phyloP scores from a whole-genome alignment of 306 rosid genomes.

The Fagus sylvatica region DNA sequence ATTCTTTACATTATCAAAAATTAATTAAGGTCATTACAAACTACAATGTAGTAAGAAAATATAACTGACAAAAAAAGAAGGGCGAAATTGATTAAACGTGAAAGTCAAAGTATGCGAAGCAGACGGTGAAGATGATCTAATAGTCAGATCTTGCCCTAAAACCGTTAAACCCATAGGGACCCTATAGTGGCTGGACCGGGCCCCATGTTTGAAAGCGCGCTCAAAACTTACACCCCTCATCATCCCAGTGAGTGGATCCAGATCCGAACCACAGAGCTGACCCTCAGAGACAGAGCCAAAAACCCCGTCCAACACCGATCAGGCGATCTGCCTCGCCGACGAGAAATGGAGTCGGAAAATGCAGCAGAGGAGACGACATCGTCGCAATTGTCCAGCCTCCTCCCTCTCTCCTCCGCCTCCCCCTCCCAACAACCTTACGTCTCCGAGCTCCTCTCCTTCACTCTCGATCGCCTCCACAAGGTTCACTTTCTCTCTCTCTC shows the following conservation, averaged over 20 bases:
- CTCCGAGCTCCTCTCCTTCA: constrained; percentile 94
- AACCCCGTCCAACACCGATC: neutral
- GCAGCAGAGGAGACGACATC: constrained; percentile 46
- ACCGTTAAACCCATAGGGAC: neutral
- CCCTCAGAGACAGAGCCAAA: too few species aligned
- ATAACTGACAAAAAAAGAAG: too few species aligned
- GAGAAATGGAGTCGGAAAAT: constrained; percentile 54
- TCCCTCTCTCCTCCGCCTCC: constrained; percentile 79
- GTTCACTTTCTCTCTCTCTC: constrained; percentile 25
- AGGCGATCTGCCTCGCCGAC: constrained; percentile 33
- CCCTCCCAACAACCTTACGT: constrained; percentile 91
- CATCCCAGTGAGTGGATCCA: constrained; percentile 2
- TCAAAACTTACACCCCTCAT: neutral
- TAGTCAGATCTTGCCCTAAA: too few species aligned
- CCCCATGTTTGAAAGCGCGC: neutral
- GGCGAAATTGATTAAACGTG: neutral
- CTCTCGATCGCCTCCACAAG: constrained; percentile 97
- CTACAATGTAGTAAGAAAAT: too few species aligned
- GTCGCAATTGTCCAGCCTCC: constrained; percentile 45
- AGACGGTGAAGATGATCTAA: neutral
- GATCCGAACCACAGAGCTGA: constrained; percentile 11
- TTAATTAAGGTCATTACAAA: too few species aligned
- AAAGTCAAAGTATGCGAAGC: neutral
- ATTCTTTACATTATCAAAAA: too few species aligned
- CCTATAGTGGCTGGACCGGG: neutral